These are phyloP conservation scores for Botryotinia narcissicola DNA, from an alignment of 2,329 filamentous ascomycete genomes.

Conservation along the genomic window DNA sequence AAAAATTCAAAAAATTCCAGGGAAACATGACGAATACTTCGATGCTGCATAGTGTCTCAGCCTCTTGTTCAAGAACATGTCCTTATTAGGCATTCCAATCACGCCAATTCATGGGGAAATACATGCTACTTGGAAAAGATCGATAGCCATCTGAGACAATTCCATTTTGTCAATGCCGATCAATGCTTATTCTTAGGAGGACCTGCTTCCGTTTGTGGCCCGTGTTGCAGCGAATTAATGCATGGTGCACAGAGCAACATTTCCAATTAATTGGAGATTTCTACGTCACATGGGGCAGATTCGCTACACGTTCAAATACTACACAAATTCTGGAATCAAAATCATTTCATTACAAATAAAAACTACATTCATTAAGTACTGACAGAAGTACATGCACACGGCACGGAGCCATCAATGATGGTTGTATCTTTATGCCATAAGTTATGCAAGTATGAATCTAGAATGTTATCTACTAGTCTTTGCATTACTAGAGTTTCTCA, in stretches of 20 bases:
- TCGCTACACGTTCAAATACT: background rate
- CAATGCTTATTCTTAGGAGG: background rate
- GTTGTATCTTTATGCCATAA: background rate
- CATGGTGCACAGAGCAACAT: background rate
- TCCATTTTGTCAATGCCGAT: background rate
- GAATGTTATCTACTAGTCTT: background rate
- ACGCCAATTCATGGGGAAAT: background rate
- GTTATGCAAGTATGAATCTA: background rate
- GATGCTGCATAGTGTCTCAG: background rate
- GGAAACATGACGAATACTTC: background rate
- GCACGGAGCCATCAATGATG: background rate
- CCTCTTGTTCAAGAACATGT: background rate
- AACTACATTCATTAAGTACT: background rate
- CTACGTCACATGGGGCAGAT: background rate
- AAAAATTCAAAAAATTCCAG: background rate
- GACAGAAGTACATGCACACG: background rate
- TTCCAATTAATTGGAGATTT: background rate
- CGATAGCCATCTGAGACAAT: background rate
- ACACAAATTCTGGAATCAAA: background rate
- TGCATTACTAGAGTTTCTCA: background rate
- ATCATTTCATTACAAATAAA: background rate
- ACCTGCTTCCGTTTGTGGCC: background rate
- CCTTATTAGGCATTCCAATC: background rate
- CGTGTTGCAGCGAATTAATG: background rate
- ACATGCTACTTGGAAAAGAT: background rate